Percentiles rank a stretch among this genome's conserved stretches.
phyloP scores from a whole-genome alignment of 768 basidiomycete genomes.

The Lactarius indigo region DNA sequence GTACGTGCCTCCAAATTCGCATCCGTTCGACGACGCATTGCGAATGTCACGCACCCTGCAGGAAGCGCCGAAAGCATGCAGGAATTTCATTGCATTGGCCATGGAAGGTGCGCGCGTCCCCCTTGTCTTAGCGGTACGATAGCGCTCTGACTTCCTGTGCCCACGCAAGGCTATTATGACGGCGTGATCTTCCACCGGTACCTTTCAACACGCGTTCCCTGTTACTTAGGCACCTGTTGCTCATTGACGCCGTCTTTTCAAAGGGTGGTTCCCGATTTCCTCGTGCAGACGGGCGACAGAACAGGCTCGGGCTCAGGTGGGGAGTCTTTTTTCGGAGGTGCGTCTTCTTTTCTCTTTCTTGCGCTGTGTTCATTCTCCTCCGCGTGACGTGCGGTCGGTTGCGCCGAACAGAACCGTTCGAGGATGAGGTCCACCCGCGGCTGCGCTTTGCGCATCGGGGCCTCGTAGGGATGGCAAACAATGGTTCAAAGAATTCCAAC shows the following conservation, averaged over 20 bases:
- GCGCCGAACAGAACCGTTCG: constrained; percentile 69
- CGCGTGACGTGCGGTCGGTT: neutral
- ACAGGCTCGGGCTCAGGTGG: constrained; percentile 90
- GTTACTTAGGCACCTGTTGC: neutral
- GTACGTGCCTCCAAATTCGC: constrained; percentile 35
- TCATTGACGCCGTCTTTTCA: neutral
- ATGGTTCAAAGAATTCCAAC: constrained; percentile 81
- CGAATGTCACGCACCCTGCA: constrained; percentile 28
- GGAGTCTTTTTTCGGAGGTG: constrained; percentile 92
- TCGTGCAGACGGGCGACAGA: constrained; percentile 92
- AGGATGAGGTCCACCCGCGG: constrained; percentile 92
- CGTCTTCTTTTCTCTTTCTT: constrained; percentile 20
- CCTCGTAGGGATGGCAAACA: constrained; percentile 91
- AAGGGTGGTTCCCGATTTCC: constrained; percentile 85
- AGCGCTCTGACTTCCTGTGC: neutral
- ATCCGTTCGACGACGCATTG: neutral
- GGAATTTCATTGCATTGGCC: constrained; percentile 84
- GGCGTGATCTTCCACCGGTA: constrained; percentile 92
- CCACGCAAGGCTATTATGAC: constrained; percentile 82
- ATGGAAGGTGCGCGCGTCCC: constrained; percentile 72
- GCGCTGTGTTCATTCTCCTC: neutral
- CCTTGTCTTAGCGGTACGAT: neutral
- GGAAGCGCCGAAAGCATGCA: constrained; percentile 93
- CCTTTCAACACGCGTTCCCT: neutral
- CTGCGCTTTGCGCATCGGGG: constrained; percentile 88